phyloP scores from a whole-genome alignment of 2,329 filamentous ascomycete species.

The Aureobasidium sp. region DNA sequence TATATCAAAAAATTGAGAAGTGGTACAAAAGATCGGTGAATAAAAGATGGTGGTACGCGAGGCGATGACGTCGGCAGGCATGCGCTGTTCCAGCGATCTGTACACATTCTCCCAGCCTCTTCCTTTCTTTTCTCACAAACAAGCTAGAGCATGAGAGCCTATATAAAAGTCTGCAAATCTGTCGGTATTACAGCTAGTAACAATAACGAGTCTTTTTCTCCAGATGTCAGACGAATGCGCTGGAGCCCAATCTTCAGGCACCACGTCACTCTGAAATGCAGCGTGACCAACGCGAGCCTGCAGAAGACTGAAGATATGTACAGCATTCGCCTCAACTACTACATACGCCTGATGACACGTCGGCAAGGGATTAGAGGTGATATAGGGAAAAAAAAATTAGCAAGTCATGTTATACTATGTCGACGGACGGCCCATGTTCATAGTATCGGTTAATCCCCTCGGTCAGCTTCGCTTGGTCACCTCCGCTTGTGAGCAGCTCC shows the following conservation, averaged over 20 bases:
- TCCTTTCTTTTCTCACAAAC: background rate
- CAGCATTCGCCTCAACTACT: background rate
- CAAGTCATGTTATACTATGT: background rate
- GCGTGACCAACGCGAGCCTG: slow-evolving; percentile 1
- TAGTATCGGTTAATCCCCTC: background rate
- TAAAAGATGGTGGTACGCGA: slow-evolving; percentile 5
- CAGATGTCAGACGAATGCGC: background rate
- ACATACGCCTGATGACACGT: background rate
- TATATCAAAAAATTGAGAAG: slow-evolving; percentile 1
- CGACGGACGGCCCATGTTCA: background rate
- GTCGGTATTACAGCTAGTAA: background rate
- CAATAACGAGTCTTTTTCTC: background rate
- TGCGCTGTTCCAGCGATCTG: background rate
- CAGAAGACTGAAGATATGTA: slow-evolving; percentile 1
- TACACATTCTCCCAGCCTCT: slow-evolving; percentile 2
- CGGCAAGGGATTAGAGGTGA: background rate
- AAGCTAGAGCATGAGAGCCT: background rate
- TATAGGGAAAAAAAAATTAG: background rate
- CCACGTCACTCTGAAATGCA: slow-evolving; percentile 1
- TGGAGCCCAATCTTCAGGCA: slow-evolving; percentile 3
- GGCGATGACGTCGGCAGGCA: slow-evolving; percentile 1
- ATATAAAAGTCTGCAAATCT: background rate
- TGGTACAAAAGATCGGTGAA: slow-evolving; percentile 13
- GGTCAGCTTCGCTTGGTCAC: background rate
- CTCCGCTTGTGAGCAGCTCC: background rate